These are phyloP conservation scores for Nitzschia sp. DNA, from an alignment of 108 stramenopile species.

Conservation along the genomic window DNA sequence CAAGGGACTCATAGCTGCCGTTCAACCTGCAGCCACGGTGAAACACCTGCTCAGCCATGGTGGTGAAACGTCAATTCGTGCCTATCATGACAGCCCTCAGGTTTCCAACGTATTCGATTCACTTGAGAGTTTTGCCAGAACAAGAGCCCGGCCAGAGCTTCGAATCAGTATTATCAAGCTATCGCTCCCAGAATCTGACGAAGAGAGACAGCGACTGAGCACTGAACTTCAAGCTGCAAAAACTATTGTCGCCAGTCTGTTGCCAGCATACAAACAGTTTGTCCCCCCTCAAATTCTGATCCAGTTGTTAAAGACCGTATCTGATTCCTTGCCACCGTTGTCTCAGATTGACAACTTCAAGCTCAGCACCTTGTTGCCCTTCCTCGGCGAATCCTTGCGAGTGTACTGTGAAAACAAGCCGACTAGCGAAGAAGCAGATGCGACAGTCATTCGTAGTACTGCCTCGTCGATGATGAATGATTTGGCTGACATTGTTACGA, in stretches of 20 bases:
- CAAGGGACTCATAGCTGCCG: neutral
- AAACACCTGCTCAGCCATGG: slow-evolving; percentile 24
- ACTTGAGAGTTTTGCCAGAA: neutral
- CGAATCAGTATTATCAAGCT: slow-evolving; percentile 20
- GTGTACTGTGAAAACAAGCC: slow-evolving; percentile 9
- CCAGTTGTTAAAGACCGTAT: slow-evolving; percentile 22
- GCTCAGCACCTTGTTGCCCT: slow-evolving; percentile 53
- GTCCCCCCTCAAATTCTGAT: slow-evolving; percentile 19
- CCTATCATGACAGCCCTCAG: slow-evolving; percentile 21
- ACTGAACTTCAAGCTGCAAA: slow-evolving; percentile 9
- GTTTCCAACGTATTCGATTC: slow-evolving; percentile 16
- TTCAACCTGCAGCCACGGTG: slow-evolving; percentile 7
- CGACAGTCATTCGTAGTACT: too few species aligned
- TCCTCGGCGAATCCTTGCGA: slow-evolving; percentile 53
- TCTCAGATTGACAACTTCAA: slow-evolving; percentile 49
- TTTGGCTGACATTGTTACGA: slow-evolving; percentile 19
- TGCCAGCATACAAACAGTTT: slow-evolving; percentile 27
- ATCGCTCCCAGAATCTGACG: slow-evolving; percentile 3
- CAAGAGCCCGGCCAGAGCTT: neutral
- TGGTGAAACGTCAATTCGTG: slow-evolving; percentile 15
- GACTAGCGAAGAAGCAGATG: neutral
- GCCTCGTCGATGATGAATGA: slow-evolving; percentile 8
- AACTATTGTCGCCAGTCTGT: slow-evolving; percentile 9
- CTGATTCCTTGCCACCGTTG: slow-evolving; percentile 64
- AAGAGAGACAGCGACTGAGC: slow-evolving; percentile 2